Conservation (phyloP, 768 basidiomycete genomes). For the Boletellus ananiceps region DNA sequence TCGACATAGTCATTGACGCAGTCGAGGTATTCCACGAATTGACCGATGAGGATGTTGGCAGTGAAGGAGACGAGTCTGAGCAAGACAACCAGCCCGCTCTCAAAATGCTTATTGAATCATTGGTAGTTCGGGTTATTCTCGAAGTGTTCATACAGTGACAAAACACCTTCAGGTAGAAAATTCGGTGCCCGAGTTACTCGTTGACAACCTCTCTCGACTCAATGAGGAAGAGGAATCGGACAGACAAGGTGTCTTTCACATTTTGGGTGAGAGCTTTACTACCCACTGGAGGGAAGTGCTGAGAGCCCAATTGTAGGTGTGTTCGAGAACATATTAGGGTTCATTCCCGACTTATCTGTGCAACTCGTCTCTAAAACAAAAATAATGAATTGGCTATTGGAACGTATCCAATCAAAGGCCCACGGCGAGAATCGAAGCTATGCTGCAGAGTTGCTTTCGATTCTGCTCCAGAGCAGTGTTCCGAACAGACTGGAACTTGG, state of each 20-base stretch:
- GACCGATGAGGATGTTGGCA: conserved; percentile 93
- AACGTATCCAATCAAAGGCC: conserved; percentile 62
- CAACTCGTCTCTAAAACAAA: conserved; percentile 70
- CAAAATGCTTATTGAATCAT: conserved; percentile 65
- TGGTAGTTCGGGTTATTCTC: conserved; percentile 49
- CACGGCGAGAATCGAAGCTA: conserved; percentile 93
- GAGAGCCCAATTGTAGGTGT: conserved; percentile 49
- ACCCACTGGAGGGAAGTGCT: not conserved
- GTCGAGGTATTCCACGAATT: conserved; percentile 91
- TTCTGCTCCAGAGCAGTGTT: conserved; percentile 73
- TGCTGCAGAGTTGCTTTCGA: conserved; percentile 89
- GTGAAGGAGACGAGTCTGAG: conserved; percentile 64
- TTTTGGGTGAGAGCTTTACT: conserved; percentile 55
- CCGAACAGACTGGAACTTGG: conserved; percentile 66
- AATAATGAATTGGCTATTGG: conserved; percentile 74
- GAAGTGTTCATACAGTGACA: conserved; percentile 1
- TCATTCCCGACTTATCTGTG: conserved; percentile 71
- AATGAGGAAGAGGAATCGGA: conserved; percentile 91
- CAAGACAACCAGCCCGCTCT: conserved; percentile 62
- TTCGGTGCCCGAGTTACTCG: conserved; percentile 81
- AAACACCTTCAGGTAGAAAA: conserved; percentile 59
- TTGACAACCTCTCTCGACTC: conserved; percentile 83
- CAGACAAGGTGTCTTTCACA: conserved; percentile 87
- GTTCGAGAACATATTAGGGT: conserved; percentile 88
- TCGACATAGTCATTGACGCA: conserved; percentile 95